Percentiles rank a stretch among this genome's conserved stretches.
phyloP scores from a whole-genome alignment of 192 early-diverging fungal species.

The Pilaira anomala region DNA sequence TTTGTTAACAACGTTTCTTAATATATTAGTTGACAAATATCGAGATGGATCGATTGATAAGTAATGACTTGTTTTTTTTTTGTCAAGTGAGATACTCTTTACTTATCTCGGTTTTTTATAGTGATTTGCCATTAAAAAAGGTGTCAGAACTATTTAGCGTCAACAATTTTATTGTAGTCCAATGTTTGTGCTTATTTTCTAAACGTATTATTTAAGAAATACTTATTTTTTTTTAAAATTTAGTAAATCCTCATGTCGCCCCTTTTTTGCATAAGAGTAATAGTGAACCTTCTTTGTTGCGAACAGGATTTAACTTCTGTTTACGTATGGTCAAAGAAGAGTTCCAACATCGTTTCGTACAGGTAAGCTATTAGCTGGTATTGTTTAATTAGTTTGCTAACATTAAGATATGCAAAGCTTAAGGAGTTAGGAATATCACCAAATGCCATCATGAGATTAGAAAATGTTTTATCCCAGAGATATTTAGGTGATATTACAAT shows the following conservation, averaged over 20 bases:
- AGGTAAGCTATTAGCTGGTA: too few species aligned
- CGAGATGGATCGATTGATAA: slow-evolving; percentile 82
- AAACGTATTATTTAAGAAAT: too few species aligned
- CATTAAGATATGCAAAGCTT: slow-evolving; percentile 49
- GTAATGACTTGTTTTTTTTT: slow-evolving; percentile 35
- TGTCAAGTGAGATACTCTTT: too few species aligned
- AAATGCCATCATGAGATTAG: slow-evolving; percentile 51
- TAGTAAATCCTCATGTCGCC: slow-evolving; percentile 78
- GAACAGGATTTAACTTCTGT: slow-evolving; percentile 43
- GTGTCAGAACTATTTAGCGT: slow-evolving; percentile 78
- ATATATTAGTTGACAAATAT: slow-evolving; percentile 58
- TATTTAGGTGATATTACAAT: slow-evolving; percentile 84
- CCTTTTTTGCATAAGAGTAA: slow-evolving; percentile 66
- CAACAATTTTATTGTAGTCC: slow-evolving; percentile 81
- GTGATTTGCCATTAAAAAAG: slow-evolving; percentile 79
- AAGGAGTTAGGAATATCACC: slow-evolving; percentile 60
- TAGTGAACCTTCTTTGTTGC: slow-evolving; percentile 41
- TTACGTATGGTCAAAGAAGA: slow-evolving; percentile 58
- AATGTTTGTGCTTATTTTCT: slow-evolving; percentile 17
- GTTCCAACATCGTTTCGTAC: slow-evolving; percentile 51
- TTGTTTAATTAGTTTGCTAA: too few species aligned
- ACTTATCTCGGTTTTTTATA: slow-evolving; percentile 21
- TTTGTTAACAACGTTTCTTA: too few species aligned
- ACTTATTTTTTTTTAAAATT: too few species aligned
- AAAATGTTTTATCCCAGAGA: slow-evolving; percentile 70